A percentile compares a stretch with the other conserved stretches of the same genome.
Conservation (phyloP, 495 filamentous ascomycete species). For the Neurospora sp. region DNA sequence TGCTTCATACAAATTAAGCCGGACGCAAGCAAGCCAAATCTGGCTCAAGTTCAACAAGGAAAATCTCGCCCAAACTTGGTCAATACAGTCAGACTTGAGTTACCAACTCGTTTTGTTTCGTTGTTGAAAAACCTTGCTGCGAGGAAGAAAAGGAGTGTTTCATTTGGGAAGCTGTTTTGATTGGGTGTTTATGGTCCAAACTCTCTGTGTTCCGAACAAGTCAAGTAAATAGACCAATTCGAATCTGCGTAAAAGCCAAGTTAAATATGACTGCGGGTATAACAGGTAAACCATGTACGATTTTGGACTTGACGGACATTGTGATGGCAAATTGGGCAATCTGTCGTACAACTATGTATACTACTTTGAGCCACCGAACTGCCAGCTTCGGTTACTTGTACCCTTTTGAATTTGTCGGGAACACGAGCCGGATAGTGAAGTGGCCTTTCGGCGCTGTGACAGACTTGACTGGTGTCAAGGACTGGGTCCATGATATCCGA, state of each 20-base stretch:
- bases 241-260: neutral
- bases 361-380: too few relatives aligned
- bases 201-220: neutral
- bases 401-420: too few relatives aligned
- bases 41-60: neutral
- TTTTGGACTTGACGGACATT: neutral
- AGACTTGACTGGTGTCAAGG: too few relatives aligned
- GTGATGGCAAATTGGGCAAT: too few relatives aligned
- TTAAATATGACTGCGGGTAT: neutral
- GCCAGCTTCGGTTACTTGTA: too few relatives aligned
- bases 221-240: neutral
- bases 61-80: too few relatives aligned
- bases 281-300: neutral
- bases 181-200: neutral
- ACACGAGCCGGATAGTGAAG: too few relatives aligned
- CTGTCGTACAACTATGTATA: too few relatives aligned
- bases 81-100: neutral
- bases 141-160: too few relatives aligned
- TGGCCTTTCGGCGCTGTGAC: too few relatives aligned
- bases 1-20: neutral
- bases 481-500: too few relatives aligned
- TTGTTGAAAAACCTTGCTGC: neutral
- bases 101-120: neutral
- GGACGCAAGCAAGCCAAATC: neutral
- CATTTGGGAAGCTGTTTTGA: neutral